Evolutionary conservation across 345 rosid genomes (phyloP).

Genomic region (Triadica sebifera): DNA sequence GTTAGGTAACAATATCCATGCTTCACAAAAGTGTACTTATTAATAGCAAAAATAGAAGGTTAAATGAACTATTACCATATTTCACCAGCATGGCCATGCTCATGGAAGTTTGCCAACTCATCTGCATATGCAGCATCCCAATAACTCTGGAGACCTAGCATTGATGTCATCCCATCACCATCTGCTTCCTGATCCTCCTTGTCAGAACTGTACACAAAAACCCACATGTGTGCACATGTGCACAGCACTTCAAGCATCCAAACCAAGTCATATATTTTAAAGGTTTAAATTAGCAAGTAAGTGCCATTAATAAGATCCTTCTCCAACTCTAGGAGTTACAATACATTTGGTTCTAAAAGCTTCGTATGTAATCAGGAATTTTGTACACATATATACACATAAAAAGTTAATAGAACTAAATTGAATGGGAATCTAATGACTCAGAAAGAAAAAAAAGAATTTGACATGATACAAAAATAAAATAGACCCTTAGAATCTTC

Average conservation of each 20-base stretch:
- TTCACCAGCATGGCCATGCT: slow-evolving; percentile 95
- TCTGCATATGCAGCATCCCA: slow-evolving; percentile 94
- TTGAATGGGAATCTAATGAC: neutral
- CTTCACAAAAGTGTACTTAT: neutral
- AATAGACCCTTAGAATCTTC: neutral
- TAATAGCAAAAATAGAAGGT: neutral
- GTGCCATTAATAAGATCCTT: neutral
- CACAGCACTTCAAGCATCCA: neutral
- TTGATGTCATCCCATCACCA: slow-evolving; percentile 70
- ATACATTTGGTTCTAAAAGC: neutral
- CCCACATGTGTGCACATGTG: neutral
- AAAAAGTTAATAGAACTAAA: neutral
- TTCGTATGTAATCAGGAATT: neutral
- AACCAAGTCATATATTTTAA: neutral
- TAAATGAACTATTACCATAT: slow-evolving; percentile 55
- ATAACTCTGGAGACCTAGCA: slow-evolving; percentile 91
- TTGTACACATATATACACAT: neutral
- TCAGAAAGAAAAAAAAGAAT: neutral
- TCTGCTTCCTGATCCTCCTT: slow-evolving; percentile 89
- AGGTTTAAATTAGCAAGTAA: neutral
- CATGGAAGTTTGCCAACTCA: slow-evolving; percentile 80
- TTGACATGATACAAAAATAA: neutral
- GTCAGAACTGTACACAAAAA: slow-evolving; percentile 61
- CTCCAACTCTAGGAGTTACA: neutral
- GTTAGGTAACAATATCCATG: neutral